phyloP scores from a whole-genome alignment of 441 rosid genomes.

The Dalechampia spathulata region DNA sequence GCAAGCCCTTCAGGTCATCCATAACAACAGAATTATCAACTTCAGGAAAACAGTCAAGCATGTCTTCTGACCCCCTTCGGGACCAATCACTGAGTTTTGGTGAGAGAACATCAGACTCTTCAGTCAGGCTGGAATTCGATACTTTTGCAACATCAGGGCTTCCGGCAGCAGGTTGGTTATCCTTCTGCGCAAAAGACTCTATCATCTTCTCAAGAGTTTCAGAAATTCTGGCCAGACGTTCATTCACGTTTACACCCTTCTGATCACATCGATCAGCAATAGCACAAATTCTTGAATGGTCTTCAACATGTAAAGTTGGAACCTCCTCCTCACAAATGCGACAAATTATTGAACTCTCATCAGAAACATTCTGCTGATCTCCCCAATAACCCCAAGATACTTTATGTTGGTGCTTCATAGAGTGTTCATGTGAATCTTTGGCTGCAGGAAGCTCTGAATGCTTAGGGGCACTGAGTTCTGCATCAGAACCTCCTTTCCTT shows the following conservation, averaged over 20 bases:
- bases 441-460: slow-evolving; percentile 40
- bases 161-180: slow-evolving; percentile 50
- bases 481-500: slow-evolving; percentile 39
- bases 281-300: slow-evolving; percentile 92
- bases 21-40: slow-evolving; percentile 61
- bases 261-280: slow-evolving; percentile 91
- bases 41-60: slow-evolving; percentile 95
- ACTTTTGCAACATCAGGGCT: slow-evolving; percentile 88
- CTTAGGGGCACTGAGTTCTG: slow-evolving; percentile 32
- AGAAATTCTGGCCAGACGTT: slow-evolving; percentile 73
- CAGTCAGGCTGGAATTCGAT: slow-evolving; percentile 81
- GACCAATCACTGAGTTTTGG: slow-evolving; percentile 98
- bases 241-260: slow-evolving; percentile 75
- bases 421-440: slow-evolving; percentile 56
- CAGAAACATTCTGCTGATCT: slow-evolving; percentile 56
- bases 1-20: slow-evolving; percentile 90
- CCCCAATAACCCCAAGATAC: slow-evolving; percentile 95
- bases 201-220: slow-evolving; percentile 91
- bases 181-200: slow-evolving; percentile 69
- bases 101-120: slow-evolving; percentile 80
- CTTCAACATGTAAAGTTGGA: slow-evolving; percentile 80
- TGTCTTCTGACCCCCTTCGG: slow-evolving; percentile 93
- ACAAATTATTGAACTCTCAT: slow-evolving; percentile 84
- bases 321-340: slow-evolving; percentile 99
- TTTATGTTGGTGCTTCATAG: slow-evolving; percentile 74